Conservation (phyloP, 495 filamentous ascomycete species). For the Sporormia fimetaria region DNA sequence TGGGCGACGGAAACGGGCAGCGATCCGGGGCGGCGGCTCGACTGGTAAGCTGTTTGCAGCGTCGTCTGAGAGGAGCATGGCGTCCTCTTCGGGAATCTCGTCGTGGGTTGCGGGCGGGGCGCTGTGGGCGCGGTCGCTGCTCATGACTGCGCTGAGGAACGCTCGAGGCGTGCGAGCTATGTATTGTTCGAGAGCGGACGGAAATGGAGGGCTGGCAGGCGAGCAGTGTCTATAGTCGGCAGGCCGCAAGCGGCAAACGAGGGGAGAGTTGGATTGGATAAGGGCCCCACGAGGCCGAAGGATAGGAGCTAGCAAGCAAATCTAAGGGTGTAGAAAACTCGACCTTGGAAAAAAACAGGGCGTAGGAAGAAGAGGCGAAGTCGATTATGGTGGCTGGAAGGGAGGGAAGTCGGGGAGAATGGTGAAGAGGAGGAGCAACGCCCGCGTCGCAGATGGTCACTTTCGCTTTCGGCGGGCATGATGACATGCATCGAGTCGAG, state of each 20-base stretch:
- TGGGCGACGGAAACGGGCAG: constrained; percentile 72
- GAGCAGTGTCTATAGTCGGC: constrained; percentile 13
- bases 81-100: constrained; percentile 29
- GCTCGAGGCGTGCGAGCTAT: background rate
- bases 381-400: no score
- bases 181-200: background rate
- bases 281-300: no score
- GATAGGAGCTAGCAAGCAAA: no score
- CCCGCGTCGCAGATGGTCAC: no score
- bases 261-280: no score
- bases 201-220: background rate
- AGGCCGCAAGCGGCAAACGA: constrained; percentile 10
- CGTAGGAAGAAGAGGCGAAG: no score
- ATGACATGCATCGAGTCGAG: no score
- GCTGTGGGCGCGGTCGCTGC: background rate
- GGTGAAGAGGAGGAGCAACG: no score
- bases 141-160: background rate
- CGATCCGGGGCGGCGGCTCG: constrained; percentile 70
- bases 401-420: no score
- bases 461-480: no score
- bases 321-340: no score
- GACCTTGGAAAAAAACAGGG: no score
- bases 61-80: constrained; percentile 27
- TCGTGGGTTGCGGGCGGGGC: constrained; percentile 16
- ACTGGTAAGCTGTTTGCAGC: constrained; percentile 31